Evolutionary conservation across 257 asterid genomes (phyloP), one percentile per base, ranked within the genome.

Genomic region (Solanum pennellii): DNA sequence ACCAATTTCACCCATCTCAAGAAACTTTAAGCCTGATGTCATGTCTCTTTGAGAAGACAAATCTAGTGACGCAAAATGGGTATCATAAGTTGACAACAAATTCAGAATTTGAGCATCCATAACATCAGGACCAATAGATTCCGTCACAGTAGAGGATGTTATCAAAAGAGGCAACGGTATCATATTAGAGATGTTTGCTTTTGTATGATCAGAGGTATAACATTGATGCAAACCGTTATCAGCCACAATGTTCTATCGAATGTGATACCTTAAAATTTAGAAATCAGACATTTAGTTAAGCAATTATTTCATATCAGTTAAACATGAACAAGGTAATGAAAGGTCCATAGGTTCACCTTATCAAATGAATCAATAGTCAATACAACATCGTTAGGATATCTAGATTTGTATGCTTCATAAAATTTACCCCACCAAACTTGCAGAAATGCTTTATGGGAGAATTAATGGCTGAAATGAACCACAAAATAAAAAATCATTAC

Each of bases 351-450:
- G 5, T 77, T n/a, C 68, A 92, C 95, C 92, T 87, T 11, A 12
- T 90, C 85, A 14, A 90, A 14, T 82, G 87, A 73, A 82, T 45
- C 87, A 15, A 59, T 83, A 6, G 31, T 29, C 44, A 42, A 33
- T 42, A 83, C 35, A 13, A 27, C 42, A 76, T 18, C 60, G 27
- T 82, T 39, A 11, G 52, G 20, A 47, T 6, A 25, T 29, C 5
- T 42, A 87, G 88, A 15, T 11, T 13, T 42, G 88, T 29, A 91
- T 7, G 41, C 66, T 29, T 85, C 86, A 87, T 86, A 88, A 59
- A 91, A 91, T 25, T 84, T 10, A 68, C 73, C 52, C 90, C 91
- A 89, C 91, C 90, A 91, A 25, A 87, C 92, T 5, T 60, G 33
- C 15, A 91, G 41, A 83, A 91, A 89, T 14, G 91, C 91, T 41